Conservation (phyloP, 768 basidiomycete genomes). For the Agaricus sinodeliciosus region DNA sequence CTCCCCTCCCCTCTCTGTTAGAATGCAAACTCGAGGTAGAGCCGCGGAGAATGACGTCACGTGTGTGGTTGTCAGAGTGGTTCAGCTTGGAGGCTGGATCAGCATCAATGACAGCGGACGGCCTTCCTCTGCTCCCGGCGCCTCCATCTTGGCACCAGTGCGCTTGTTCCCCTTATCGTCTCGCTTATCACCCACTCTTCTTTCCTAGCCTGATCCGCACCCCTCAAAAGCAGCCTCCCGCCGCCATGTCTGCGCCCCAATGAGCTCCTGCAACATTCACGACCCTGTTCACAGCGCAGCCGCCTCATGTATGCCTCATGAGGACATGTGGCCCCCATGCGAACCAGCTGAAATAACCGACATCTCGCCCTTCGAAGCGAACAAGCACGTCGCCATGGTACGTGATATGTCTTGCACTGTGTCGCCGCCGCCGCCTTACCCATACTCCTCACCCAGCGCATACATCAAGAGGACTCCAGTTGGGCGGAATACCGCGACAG, state of each 20-base stretch:
- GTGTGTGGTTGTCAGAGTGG: not conserved
- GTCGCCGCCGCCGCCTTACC: not conserved
- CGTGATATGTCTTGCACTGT: conserved; percentile 2
- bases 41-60: conserved; percentile 8
- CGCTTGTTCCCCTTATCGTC: conserved; percentile 1
- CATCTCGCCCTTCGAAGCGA: not conserved
- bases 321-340: conserved; percentile 10
- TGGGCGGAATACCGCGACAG: conserved; percentile 9
- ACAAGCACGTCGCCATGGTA: conserved; percentile 15
- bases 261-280: not conserved
- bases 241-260: conserved; percentile 4
- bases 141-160: conserved; percentile 1
- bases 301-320: conserved; percentile 13
- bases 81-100: not conserved
- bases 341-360: conserved; percentile 8
- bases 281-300: conserved; percentile 2
- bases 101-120: conserved; percentile 5
- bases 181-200: not conserved
- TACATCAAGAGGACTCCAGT: not conserved
- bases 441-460: not conserved
- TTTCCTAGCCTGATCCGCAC: conserved; percentile 10
- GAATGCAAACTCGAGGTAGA: not conserved
- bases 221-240: not conserved
- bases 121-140: not conserved
- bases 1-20: not conserved